Base-by-base conservation (phyloP, 257 asterid species). In the Mitragyna speciosa region DNA sequence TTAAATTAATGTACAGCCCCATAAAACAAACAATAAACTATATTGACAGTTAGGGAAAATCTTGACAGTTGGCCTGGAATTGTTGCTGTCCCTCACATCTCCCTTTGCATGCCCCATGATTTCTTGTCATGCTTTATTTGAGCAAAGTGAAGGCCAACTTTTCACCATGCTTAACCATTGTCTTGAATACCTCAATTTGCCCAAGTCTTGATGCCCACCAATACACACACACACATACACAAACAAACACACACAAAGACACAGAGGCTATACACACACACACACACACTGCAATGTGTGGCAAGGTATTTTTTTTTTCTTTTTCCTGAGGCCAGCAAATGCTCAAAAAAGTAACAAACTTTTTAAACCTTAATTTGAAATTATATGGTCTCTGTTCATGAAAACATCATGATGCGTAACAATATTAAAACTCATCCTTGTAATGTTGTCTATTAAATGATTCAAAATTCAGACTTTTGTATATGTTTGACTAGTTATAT, bases 41-140 rank as follows among this genome's bases (percentile, higher is more conserved):
- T 2, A n/a, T 9, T 15, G 79, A 41, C 59, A 10, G 79, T 75
- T 75, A 19, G 70, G 39, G 33, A 75, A 56, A 54, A 71, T 52
- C 41, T 65, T n/a, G 81, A 80, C 86, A 26, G 73, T 82, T 68
- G 70, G 63, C 77, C 52, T 49, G 45, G 45, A 63, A 20, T 76
- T 48, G 39, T 14, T 64, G 49, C 70, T 54, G 5, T 5, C 26
- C 16, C 7, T 47, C 28, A 19, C 3, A 11, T 36, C 7, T 72
- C 28, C 68, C 77, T 56, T 36, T 36, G 41, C 58, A 28, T 61
- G 72, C 59, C 17, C 19, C 8, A 30, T 61, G 79, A 20, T 63
- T 30, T 28, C 28, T 39, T 65, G 75, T 52, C 67, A 11, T 30
- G 82, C 78, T 84, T 84, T 84, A 19, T 12, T n/a, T 64, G 26